Base-by-base conservation (phyloP, 2,329 filamentous ascomycete species). In the Fusarium buxicola region DNA sequence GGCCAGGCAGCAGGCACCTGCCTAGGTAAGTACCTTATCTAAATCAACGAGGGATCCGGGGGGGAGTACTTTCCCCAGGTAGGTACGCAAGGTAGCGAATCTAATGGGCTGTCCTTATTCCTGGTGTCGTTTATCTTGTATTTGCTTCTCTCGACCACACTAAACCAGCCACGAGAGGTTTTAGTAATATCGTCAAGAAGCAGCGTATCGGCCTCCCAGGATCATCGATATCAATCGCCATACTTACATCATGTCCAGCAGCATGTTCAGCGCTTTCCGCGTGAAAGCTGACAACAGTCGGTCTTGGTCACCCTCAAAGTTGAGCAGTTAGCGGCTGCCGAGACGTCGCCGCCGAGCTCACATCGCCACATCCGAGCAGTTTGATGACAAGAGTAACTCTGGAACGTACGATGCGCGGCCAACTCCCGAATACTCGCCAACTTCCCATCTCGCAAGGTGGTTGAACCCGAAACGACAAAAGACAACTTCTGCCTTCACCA, bases 401-500 rank as follows among this genome's bases (percentile, higher is more conserved):
- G 13, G 32, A 25, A n/a, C 10, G 11, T 24, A 9, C 32, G 38
- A 28, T 24, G 47, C 25, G 30, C 58, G 58, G 25, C 55, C 55
- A 8, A 31, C 32, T 27, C 63, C 59, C 16, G 48, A 55, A 15
- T 60, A 34, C 36, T 51, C 60, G 31, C 35, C 45, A 2, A 44
- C 38, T 15, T 55, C 59, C 4, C 59, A 51, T 45, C 43, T 54
- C 18, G n/a, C 55, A 18, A 41, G 45, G 24, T 64, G 60, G 61
- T 34, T 64, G 15, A 60, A 40, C 18, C 47, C 61, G 16, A 64
- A 64, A 47, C 60, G 55, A 13, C 60, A 27, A 32, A 64, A 64
- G 44, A 57, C 47, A 13, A 34, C 27, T 16, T 50, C 60, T 15
- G 15, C 36, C 15, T 57, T 38, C 25, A 47, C 39, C 38, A 45